These are phyloP conservation scores for Exophiala spinifera DNA, from an alignment of 2,329 filamentous ascomycete species.

Conservation along the genomic window DNA sequence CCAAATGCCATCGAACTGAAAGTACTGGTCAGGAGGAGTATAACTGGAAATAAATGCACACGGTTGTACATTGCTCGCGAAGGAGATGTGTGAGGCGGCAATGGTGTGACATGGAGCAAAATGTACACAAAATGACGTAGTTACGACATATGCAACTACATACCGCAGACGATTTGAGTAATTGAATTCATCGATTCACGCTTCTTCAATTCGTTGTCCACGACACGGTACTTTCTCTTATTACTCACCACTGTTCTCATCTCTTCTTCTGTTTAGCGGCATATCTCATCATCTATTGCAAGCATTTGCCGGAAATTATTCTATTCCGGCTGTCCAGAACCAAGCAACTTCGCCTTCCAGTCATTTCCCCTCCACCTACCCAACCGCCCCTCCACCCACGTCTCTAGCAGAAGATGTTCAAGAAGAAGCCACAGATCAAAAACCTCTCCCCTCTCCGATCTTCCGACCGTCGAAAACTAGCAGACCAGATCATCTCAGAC, in stretches of 20 bases:
- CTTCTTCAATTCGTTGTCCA: no score
- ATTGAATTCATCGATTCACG: neutral
- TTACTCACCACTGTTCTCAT: no score
- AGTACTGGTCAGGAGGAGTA: no score
- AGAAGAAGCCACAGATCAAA: slow-evolving; percentile 66
- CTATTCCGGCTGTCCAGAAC: no score
- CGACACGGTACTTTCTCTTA: no score
- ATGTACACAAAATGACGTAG: slow-evolving; percentile 6
- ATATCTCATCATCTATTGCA: no score
- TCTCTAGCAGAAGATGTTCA: slow-evolving; percentile 50
- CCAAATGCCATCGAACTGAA: neutral
- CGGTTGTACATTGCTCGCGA: no score
- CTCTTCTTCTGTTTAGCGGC: no score
- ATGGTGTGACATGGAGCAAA: neutral
- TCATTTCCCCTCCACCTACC: neutral
- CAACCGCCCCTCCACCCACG: neutral
- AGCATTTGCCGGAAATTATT: no score
- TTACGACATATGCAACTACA: neutral
- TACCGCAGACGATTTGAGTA: neutral
- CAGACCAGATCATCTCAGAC: slow-evolving; percentile 64
- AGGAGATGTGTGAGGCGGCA: no score
- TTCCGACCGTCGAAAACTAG: slow-evolving; percentile 64
- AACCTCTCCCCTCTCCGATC: slow-evolving; percentile 63
- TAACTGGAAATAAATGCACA: no score
- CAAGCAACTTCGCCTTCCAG: no score